Evolutionary conservation across 148 eudicot genomes (phyloP), one percentile per base, ranked within the genome.

Genomic region (Nepenthes gracilis): DNA sequence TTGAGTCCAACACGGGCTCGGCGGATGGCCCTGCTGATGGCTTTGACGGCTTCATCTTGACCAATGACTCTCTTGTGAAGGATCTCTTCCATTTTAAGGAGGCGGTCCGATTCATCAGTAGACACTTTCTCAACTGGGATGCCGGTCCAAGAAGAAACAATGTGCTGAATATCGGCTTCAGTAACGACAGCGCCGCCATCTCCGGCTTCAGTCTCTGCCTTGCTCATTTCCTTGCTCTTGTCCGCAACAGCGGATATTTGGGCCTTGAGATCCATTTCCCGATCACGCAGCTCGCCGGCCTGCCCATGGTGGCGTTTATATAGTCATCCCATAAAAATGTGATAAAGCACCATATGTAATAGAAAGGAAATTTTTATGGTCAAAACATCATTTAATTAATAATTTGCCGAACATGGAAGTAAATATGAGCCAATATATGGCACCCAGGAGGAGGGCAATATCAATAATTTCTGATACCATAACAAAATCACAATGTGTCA

Each of bases 41-140:
- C 78, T 59, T 71, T 66, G 15, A 83, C 82, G 0, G 82, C 87
- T 57, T 77, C 84, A 51, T 83, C 76, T 62, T 83, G 87, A 4
- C 87, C 87, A 12, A 83, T 50, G 36, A 83, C 67, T 6, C 81
- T 67, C 36, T 50, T 63, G 50, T 74, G 83, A 34, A 83, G 68
- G 9, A 73, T 70, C 61, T 75, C 72, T 50, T 74, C 87, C 72
- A 80, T 63, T 40, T 68, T 62, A 10, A 75, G 73, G 36, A 83
- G 82, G 15, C 76, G 77, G 33, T 53, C 70, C 12, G 81, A 74
- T 67, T 83, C 83, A 2, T 83, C 78, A 1, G 67, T 54, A 0
- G 78, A 62, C 1, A 70, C 72, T 59, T 72, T 77, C 13, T 64
- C 71, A 0, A 76, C 77, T 2, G 86, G 83, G 37, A 79, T 79